Evolutionary conservation across 1,284 basidiomycete genomes (phyloP), one percentile per base, ranked within the genome.

Genomic region (Fomitopsis schrenkii): DNA sequence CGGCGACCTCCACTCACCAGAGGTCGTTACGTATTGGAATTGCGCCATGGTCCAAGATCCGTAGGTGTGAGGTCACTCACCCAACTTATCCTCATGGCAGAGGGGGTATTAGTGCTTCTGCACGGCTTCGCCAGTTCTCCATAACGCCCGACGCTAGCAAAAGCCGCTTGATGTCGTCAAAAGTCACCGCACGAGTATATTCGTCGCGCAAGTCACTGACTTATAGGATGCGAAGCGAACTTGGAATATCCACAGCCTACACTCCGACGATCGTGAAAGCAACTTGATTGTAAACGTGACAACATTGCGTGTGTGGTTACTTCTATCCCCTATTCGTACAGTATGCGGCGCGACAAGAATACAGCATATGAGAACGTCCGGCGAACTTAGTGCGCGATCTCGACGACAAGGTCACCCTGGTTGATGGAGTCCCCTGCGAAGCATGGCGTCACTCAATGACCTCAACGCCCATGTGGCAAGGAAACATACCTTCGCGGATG

Each of bases 391-490:
- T 92, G 91, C 59, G 87, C 84, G 71, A 95, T 93, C 75, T 95
- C 94, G 66, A 90, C 87, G 44, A 89, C 85, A 69, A 96, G 80
- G 76, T 96, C 94, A 59, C 93, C 93, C 74, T 94, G 90, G 74
- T 88, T 89, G 77, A 96, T 89, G 22, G 93, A 94, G 74, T 94
- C 93, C 68, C 93, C 90, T 92, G 67, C 28, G 59, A 61, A 60
- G 62, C 63, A 26, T 35, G 45, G 40, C 35, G 55, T 58, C 48
- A 62, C 10, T 30, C 30, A 48, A 33, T 35, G 46, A 30, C 52
- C 55, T 48, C 26, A 46, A 19, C 19, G 50, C 17, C 17, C 19
- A 55, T 65, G 44, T 67, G 64, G 52, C 57, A 36, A 44, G 44
- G 62, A 71, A 61, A 64, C 76, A 65, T 64, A 88, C 91, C 92